Percentiles rank a stretch among this genome's conserved stretches.
phyloP scores from a whole-genome alignment of 2,329 filamentous ascomycete genomes.

The Rosellinia necatrix region DNA sequence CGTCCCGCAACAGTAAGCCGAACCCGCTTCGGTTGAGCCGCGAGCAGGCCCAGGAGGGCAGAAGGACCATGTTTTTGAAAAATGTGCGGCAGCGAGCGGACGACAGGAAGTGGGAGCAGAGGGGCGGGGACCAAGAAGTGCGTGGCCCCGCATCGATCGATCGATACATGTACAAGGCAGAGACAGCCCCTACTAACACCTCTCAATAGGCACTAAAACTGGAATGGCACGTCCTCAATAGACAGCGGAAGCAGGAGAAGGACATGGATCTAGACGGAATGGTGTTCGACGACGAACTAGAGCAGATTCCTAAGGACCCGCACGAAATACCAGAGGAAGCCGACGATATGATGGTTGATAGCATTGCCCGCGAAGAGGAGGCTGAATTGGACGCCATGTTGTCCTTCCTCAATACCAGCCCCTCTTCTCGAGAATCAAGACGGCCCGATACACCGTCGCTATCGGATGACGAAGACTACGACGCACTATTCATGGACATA shows the following conservation, averaged over 20 bases:
- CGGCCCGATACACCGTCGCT: conserved; percentile 44
- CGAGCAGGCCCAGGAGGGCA: conserved; percentile 65
- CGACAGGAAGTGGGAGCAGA: conserved; percentile 62
- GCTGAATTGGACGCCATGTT: conserved; percentile 63
- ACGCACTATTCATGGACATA: conserved; percentile 69
- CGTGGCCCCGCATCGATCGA: conserved; percentile 10
- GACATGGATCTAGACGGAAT: conserved; percentile 46
- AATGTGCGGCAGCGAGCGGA: conserved; percentile 66
- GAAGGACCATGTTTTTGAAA: conserved; percentile 71
- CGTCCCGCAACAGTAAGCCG: conserved; percentile 60
- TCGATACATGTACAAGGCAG: not conserved
- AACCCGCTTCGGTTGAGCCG: conserved; percentile 66
- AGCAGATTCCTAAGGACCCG: conserved; percentile 51
- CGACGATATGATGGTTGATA: conserved; percentile 57
- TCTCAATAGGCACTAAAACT: conserved; percentile 46
- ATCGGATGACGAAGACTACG: conserved; percentile 65
- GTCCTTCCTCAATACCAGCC: conserved; percentile 48
- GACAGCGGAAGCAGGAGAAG: conserved; percentile 45
- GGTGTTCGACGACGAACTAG: conserved; percentile 56
- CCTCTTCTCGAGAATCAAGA: conserved; percentile 22
- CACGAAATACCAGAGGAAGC: conserved; percentile 37
- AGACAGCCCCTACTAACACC: conserved; percentile 6
- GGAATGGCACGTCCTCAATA: conserved; percentile 48
- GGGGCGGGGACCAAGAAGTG: conserved; percentile 67
- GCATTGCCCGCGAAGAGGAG: conserved; percentile 56